Evolutionary conservation across 148 eudicot species (phyloP), one percentile per base, ranked within the genome.

Genomic region (Linanthus parryae): DNA sequence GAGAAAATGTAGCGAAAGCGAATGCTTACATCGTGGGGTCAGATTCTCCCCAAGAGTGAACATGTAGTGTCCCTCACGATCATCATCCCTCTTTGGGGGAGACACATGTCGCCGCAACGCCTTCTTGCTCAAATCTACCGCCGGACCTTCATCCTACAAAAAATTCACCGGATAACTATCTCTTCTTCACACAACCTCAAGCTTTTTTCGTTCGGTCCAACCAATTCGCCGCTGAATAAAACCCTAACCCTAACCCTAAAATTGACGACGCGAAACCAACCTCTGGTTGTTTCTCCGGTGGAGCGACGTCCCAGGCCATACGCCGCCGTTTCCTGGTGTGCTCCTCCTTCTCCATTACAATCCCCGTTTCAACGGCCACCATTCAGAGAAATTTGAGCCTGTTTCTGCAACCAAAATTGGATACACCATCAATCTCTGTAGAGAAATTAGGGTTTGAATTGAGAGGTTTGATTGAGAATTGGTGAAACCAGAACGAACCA

Each of bases 31-130:
- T 85, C 95, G 71, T 47, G 88, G 72, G 42, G 95, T 89, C 58
- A 89, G 71, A 75, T 89, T 78, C 46, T 89, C 97, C 48, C 97
- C 97, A 10, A 83, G 66, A 55, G 58, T 62, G 62, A 63, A 89
- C 47, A 75, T 83, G 46, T 71, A 89, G 73, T 89, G 97, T 1
- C 97, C 97, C 38, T 85, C 94, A 26, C 61, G 82, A 65, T 88
- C 96, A 69, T 84, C 96, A 1, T 76, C 78, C 63, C 89, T 74
- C 59, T 36, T 58, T 5, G 84, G 94, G 5, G 96, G 96, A 3
- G 96, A 73, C 16, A 70, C 74, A 33, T 84, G 69, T 13, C 77
- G 74, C 53, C 70, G 58, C 19, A 48, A 19, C 54, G 21, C 64
- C 26, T 57, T 52, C 35, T 64, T 55, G 26, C 29, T 40, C 11